Evolutionary conservation across 2,329 filamentous ascomycete species (phyloP).

Genomic region (Coniochaeta ligniaria): DNA sequence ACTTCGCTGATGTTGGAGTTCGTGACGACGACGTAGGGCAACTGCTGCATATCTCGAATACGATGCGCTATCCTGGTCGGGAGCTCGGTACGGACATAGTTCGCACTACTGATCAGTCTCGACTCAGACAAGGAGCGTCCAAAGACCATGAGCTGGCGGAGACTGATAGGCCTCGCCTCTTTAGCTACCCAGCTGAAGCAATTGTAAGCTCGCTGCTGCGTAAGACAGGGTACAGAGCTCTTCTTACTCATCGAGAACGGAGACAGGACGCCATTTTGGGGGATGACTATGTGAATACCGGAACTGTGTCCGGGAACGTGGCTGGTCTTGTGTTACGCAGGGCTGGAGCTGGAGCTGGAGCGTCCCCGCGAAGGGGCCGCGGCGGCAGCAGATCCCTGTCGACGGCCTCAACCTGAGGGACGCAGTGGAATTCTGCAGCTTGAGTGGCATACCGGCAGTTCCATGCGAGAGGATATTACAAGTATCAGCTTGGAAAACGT

Average conservation of each 20-base stretch:
- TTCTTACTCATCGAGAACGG: slow-evolving; percentile 54
- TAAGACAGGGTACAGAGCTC: background rate
- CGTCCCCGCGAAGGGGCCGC: background rate
- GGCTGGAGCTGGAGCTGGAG: background rate
- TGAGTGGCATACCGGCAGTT: slow-evolving; percentile 16
- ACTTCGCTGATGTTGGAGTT: slow-evolving; percentile 91
- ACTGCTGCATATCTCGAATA: slow-evolving; percentile 91
- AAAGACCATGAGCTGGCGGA: slow-evolving; percentile 96
- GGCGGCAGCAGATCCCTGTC: background rate
- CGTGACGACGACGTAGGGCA: slow-evolving; percentile 94
- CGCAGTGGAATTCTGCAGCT: slow-evolving; percentile 16
- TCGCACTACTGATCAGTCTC: slow-evolving; percentile 86
- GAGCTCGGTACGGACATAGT: slow-evolving; percentile 93
- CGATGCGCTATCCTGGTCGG: slow-evolving; percentile 86
- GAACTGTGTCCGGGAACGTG: background rate
- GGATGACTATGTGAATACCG: slow-evolving; percentile 11
- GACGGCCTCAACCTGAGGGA: slow-evolving; percentile 12
- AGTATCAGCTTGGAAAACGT: background rate
- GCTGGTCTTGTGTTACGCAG: background rate
- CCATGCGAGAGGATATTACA: slow-evolving; percentile 12
- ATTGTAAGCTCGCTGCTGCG: slow-evolving; percentile 10
- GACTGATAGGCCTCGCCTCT: slow-evolving; percentile 88
- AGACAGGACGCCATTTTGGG: slow-evolving; percentile 54
- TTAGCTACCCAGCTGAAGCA: slow-evolving; percentile 76
- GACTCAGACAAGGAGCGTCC: slow-evolving; percentile 86